A percentile compares a stretch with the other conserved stretches of the same genome.
These are phyloP conservation scores for Fraxinus excelsior DNA, from an alignment of 257 asterid genomes.

Conservation along the genomic window DNA sequence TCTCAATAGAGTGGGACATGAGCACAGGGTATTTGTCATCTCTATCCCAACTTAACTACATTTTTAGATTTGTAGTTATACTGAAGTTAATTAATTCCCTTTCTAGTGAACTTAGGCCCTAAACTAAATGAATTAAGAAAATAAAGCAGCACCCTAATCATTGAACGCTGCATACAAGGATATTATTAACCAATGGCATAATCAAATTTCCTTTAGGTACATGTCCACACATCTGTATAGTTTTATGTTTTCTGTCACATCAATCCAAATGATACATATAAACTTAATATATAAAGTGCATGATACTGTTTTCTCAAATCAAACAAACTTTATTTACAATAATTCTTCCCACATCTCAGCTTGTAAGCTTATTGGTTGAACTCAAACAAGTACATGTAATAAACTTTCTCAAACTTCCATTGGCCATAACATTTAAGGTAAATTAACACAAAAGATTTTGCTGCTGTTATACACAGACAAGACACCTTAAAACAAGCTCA, in stretches of 20 bases:
- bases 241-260: neutral
- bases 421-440: neutral
- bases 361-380: neutral
- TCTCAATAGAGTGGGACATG: no score
- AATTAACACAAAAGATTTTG: neutral
- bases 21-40: no score
- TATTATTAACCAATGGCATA: neutral
- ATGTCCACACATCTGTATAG: neutral
- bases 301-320: neutral
- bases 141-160: neutral
- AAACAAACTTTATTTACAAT: neutral
- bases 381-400: neutral
- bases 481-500: neutral
- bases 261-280: neutral
- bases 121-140: neutral
- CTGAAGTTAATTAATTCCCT: neutral
- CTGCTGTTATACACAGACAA: no score
- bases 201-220: neutral
- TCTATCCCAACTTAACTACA: no score
- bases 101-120: neutral
- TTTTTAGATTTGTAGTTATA: no score
- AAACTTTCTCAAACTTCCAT: neutral
- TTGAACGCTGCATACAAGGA: neutral
- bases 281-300: neutral
- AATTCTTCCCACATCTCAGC: neutral